Conservation (phyloP, 139 green algal species). For the Astrephomene gubernaculifera region DNA sequence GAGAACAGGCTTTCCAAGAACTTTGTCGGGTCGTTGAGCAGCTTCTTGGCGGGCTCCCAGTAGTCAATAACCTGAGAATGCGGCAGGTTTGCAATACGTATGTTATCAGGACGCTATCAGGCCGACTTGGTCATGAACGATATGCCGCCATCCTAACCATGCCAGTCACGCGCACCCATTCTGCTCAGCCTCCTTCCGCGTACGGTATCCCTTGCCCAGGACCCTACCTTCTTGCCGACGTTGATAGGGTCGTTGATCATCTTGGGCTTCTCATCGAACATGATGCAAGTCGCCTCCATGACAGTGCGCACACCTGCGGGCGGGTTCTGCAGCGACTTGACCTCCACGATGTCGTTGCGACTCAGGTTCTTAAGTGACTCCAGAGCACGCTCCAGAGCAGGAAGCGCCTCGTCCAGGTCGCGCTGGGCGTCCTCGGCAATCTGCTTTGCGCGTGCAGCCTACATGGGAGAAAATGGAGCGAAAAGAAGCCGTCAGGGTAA, state of each 20-base stretch:
- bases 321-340: slow-evolving; percentile 82
- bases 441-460: slow-evolving; percentile 51
- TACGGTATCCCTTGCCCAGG: background rate
- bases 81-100: too few relatives aligned
- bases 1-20: slow-evolving; percentile 84
- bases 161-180: too few relatives aligned
- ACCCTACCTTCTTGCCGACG: slow-evolving; percentile 67
- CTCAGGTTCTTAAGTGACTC: slow-evolving; percentile 79
- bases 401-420: slow-evolving; percentile 77
- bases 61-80: slow-evolving; percentile 76
- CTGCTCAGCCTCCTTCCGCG: too few relatives aligned
- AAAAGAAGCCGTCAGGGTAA: too few relatives aligned
- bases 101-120: too few relatives aligned
- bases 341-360: slow-evolving; percentile 84
- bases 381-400: slow-evolving; percentile 78
- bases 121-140: too few relatives aligned
- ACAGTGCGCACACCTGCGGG: slow-evolving; percentile 74
- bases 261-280: slow-evolving; percentile 89
- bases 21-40: slow-evolving; percentile 79
- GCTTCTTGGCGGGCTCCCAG: slow-evolving; percentile 79
- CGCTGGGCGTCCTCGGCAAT: slow-evolving; percentile 71
- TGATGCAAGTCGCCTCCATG: slow-evolving; percentile 87
- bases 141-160: too few relatives aligned
- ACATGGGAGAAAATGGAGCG: background rate
- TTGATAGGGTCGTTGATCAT: slow-evolving; percentile 85